Conservation (phyloP, 2,329 filamentous ascomycete species). For the Eurotiales sp. region DNA sequence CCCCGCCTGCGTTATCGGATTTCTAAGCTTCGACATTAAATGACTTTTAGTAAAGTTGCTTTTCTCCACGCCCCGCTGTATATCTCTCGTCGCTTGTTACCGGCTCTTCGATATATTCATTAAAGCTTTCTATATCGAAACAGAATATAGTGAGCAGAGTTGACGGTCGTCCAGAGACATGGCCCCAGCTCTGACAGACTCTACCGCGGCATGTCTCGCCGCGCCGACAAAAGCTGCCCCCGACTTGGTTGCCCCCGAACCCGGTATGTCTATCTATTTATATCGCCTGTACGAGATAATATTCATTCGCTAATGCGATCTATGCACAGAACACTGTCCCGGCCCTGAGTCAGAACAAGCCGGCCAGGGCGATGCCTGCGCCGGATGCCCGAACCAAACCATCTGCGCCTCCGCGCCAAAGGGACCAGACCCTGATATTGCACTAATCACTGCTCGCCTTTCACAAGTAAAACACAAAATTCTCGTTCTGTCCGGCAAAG, state of each 20-base stretch:
- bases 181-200: conserved; percentile 77
- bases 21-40: conserved; percentile 11
- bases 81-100: no score
- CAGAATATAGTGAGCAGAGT: no score
- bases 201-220: conserved; percentile 66
- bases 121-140: no score
- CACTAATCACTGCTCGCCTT: conserved; percentile 79
- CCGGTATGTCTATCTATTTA: conserved; percentile 46
- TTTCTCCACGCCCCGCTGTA: no score
- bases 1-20: conserved; percentile 6
- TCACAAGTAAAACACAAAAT: conserved; percentile 85
- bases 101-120: no score
- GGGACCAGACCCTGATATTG: conserved; percentile 91
- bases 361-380: conserved; percentile 73
- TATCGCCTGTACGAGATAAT: no score
- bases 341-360: conserved; percentile 61
- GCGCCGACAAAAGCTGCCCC: conserved; percentile 75
- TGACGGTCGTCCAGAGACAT: conserved; percentile 50
- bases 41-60: no score
- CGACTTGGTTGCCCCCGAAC: conserved; percentile 86
- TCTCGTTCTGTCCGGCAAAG: conserved; percentile 88
- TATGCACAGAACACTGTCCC: conserved; percentile 75
- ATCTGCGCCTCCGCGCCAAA: conserved; percentile 95
- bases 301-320: no score
- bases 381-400: conserved; percentile 89